Evolutionary conservation across 257 asterid species (phyloP).

Genomic region (Plectranthus barbatus): DNA sequence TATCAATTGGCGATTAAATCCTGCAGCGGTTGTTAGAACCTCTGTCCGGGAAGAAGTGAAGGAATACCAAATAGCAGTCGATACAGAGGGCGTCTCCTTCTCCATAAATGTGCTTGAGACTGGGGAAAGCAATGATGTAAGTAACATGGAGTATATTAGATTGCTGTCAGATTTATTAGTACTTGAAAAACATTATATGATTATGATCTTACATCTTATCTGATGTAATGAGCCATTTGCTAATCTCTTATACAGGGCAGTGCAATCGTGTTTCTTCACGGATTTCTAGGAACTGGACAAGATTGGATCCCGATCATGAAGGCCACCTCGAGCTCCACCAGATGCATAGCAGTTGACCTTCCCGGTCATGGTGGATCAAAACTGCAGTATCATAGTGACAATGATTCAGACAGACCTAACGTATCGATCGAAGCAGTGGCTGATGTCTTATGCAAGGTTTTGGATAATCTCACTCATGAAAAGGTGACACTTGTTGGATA

Average conservation of each 20-base stretch:
- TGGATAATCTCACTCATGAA: conserved; percentile 33
- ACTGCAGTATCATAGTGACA: conserved; percentile 26
- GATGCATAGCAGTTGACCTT: conserved; percentile 85
- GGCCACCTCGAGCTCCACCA: conserved; percentile 56
- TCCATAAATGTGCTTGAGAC: conserved; percentile 57
- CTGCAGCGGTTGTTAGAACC: conserved; percentile 36
- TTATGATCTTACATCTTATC: neutral
- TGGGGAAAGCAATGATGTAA: conserved; percentile 58
- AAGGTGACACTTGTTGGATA: conserved; percentile 77
- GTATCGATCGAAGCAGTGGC: conserved; percentile 56
- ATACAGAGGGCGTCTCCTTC: conserved; percentile 33
- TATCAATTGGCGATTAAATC: conserved; percentile 46
- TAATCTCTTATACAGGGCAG: conserved; percentile 40
- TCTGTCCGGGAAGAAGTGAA: conserved; percentile 32
- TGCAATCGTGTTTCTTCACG: conserved; percentile 73
- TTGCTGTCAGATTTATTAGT: neutral
- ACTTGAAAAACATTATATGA: too few species aligned
- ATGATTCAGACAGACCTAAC: conserved; percentile 27
- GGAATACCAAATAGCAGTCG: conserved; percentile 45
- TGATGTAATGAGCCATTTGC: neutral
- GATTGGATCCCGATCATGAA: conserved; percentile 92
- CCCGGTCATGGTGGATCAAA: conserved; percentile 90
- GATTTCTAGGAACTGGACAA: conserved; percentile 73
- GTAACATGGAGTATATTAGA: conserved; percentile 9
- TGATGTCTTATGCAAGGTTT: conserved; percentile 45